Evolutionary conservation across 371 early-diverging fungal species (phyloP), one percentile per base, ranked within the genome.

Genomic region (Mucor mucedo): DNA sequence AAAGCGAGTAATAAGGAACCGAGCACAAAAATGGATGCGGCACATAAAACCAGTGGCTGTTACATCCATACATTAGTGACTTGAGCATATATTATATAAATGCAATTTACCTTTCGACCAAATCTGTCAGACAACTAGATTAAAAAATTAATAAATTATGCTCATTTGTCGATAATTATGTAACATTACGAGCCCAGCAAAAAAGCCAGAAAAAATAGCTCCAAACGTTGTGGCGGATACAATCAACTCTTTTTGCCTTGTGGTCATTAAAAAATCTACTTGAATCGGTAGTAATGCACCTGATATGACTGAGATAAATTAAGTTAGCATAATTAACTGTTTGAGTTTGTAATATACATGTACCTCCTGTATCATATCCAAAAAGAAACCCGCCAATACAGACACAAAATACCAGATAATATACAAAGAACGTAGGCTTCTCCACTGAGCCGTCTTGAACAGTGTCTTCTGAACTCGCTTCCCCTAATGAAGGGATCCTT

Each of bases 341-440:
- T n/a, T 11, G 10, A n/a, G 6, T 16, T 2, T 27, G 41, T 33
- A 2, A 9, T 14, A 14, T 41, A 63, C 29, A 55, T 42, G 7
- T 50, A 81, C 81, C 85, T 44, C 89, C 89, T 6, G 88, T 89
- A 69, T 89, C 89, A 60, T 86, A 89, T 29, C 89, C 89, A 70
- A 87, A 86, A 9, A 89, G 68, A 53, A 89, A 87, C 0, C 87
- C 89, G 56, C 89, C 86, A 13, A 89, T 75, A 56, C 83, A 83
- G 10, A 85, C 76, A 58, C 82, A 74, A 44, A 78, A 47, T 16
- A 87, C 82, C 16, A 84, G 65, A n/a, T 77, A 70, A 53, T 83
- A 84, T 2, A 69, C 65, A 62, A 69, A 69, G 33, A 55, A 39
- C 8, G 69, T 44, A 1, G 64, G 58, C 33, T 48, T 69, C 13